phyloP scores from a whole-genome alignment of 805 yeast genomes.

The Lachancea lanzarotensis region DNA sequence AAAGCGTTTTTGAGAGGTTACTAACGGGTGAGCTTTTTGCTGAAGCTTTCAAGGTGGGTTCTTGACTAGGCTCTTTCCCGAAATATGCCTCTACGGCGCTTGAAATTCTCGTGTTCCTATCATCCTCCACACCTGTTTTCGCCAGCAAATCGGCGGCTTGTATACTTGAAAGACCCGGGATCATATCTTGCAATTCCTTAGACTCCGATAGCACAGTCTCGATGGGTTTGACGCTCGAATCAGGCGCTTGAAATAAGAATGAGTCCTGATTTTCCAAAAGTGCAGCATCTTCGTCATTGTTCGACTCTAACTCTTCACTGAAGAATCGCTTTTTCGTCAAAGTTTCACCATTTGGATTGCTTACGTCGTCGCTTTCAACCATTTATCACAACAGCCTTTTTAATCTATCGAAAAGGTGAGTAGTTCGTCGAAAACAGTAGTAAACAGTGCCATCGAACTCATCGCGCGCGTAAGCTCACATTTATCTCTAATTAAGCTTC shows the following conservation, averaged over 20 bases:
- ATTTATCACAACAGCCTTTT: neutral
- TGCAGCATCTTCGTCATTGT: neutral
- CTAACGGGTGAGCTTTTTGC: neutral
- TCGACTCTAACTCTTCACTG: slow-evolving; percentile 24
- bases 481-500: too few relatives aligned
- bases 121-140: slow-evolving; percentile 2
- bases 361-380: neutral
- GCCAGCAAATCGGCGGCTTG: slow-evolving; percentile 3
- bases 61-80: slow-evolving; percentile 18
- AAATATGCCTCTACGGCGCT: slow-evolving; percentile 38
- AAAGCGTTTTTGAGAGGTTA: neutral
- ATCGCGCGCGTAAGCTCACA: too few relatives aligned
- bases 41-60: neutral
- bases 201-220: slow-evolving; percentile 5
- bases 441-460: too few relatives aligned
- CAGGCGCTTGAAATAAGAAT: slow-evolving; percentile 5
- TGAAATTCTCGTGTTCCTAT: slow-evolving; percentile 26
- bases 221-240: neutral
- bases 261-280: slow-evolving; percentile 5
- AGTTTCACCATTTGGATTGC: neutral
- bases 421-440: too few relatives aligned
- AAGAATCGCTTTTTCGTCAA: slow-evolving; percentile 22
- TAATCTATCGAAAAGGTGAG: too few relatives aligned
- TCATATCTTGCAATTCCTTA: slow-evolving; percentile 4
- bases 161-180: slow-evolving; percentile 2